Evolutionary conservation across 768 basidiomycete species (phyloP).

Genomic region (Scleroderma bovista): DNA sequence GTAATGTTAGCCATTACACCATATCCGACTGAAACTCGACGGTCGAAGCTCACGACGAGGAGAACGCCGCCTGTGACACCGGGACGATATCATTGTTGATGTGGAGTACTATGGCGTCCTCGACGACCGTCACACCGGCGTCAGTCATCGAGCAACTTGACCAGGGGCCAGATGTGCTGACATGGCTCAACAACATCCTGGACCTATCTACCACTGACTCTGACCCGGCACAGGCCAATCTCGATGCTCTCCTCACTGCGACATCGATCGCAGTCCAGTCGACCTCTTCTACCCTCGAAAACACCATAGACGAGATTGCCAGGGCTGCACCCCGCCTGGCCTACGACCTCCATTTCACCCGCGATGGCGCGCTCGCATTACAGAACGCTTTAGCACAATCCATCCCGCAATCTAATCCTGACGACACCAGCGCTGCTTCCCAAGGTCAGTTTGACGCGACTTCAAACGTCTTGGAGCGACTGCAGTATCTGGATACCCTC

Average conservation of each 20-base stretch:
- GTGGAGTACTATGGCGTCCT: constrained; percentile 15
- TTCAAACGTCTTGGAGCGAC: constrained; percentile 59
- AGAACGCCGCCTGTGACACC: not conserved
- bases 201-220: constrained; percentile 4
- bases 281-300: constrained; percentile 81
- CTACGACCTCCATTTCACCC: constrained; percentile 97
- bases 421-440: not conserved
- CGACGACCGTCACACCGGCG: constrained; percentile 24
- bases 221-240: constrained; percentile 60
- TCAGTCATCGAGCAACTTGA: constrained; percentile 52
- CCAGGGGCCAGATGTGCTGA: constrained; percentile 52
- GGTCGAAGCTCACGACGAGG: not conserved
- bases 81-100: not conserved
- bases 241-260: constrained; percentile 70
- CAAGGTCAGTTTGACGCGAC: constrained; percentile 39
- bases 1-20: constrained; percentile 67
- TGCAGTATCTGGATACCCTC: constrained; percentile 78
- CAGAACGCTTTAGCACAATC: constrained; percentile 57
- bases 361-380: constrained; percentile 79
- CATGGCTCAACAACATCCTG: constrained; percentile 71
- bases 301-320: constrained; percentile 88
- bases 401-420: constrained; percentile 2
- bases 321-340: constrained; percentile 85
- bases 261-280: constrained; percentile 87
- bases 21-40: too few relatives aligned